A percentile compares a stretch with the other conserved stretches of the same genome.
Evolutionary conservation across 2,329 filamentous ascomycete genomes (phyloP).

Genomic region (Rhinocladiella similis): DNA sequence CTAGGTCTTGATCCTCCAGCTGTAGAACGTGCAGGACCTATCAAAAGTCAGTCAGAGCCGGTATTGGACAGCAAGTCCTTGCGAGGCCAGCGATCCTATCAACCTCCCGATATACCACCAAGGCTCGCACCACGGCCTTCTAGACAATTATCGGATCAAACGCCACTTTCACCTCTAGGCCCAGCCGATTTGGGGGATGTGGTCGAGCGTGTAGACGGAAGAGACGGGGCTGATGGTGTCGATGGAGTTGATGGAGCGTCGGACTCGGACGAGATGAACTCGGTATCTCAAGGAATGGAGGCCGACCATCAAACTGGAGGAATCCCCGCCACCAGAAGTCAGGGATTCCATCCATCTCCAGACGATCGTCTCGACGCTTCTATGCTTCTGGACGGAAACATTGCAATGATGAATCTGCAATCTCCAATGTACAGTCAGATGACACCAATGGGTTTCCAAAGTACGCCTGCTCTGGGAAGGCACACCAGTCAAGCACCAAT

Average conservation of each 20-base stretch:
- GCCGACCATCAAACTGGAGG: not conserved
- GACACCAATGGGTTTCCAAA: slow-evolving; percentile 1
- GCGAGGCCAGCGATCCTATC: not conserved
- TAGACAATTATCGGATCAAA: slow-evolving; percentile 3
- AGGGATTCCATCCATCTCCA: not conserved
- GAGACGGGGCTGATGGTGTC: not conserved
- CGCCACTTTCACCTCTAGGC: not conserved
- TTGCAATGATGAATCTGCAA: slow-evolving; percentile 4
- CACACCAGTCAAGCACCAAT: not conserved
- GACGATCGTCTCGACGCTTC: slow-evolving; percentile 7
- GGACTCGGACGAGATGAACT: not conserved
- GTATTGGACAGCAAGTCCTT: not conserved
- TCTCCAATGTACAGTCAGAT: slow-evolving; percentile 6
- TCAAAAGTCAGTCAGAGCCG: slow-evolving; percentile 10
- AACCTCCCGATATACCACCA: slow-evolving; percentile 11
- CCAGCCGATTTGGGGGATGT: slow-evolving; percentile 2
- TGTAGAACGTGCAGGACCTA: slow-evolving; percentile 7
- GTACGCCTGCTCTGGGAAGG: not conserved
- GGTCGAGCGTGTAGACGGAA: not conserved
- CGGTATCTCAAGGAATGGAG: not conserved
- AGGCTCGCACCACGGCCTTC: not conserved
- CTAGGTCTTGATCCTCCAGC: slow-evolving; percentile 18
- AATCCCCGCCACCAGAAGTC: not conserved
- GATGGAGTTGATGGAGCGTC: slow-evolving; percentile 1
- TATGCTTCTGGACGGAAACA: slow-evolving; percentile 10